Conservation (phyloP, 2,329 filamentous ascomycete species). For the Hymenoscyphus occultus region DNA sequence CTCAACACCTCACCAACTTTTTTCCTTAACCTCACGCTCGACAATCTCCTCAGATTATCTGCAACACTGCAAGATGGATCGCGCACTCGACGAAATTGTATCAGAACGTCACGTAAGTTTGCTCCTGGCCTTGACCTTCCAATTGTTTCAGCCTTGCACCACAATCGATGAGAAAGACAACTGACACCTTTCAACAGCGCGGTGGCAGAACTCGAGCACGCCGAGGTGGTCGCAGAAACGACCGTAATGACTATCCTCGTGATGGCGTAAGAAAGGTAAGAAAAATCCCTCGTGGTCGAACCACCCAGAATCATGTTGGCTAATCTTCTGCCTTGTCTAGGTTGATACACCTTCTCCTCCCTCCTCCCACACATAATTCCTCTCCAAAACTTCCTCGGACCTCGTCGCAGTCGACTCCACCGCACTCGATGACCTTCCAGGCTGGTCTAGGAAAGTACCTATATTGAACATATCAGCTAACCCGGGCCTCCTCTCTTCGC, state of each 20-base stretch:
- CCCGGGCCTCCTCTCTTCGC: slow-evolving; percentile 41
- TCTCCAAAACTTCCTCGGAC: slow-evolving; percentile 39
- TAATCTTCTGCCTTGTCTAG: slow-evolving; percentile 25
- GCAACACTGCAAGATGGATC: slow-evolving; percentile 50
- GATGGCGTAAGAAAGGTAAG: slow-evolving; percentile 88
- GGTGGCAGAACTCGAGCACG: slow-evolving; percentile 33
- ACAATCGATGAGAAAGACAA: slow-evolving; percentile 7
- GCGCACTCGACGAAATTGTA: slow-evolving; percentile 63
- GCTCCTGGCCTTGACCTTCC: not conserved
- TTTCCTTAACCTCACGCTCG: not conserved
- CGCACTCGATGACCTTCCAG: slow-evolving; percentile 34
- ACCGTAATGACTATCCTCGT: slow-evolving; percentile 57
- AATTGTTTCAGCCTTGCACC: slow-evolving; percentile 30
- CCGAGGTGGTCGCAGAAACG: slow-evolving; percentile 35
- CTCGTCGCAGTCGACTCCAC: slow-evolving; percentile 28
- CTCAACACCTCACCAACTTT: not conserved
- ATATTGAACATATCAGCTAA: slow-evolving; percentile 47
- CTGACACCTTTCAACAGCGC: slow-evolving; percentile 28
- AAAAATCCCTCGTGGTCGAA: not conserved
- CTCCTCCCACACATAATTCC: slow-evolving; percentile 31
- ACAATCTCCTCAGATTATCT: slow-evolving; percentile 1
- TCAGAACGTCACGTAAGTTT: slow-evolving; percentile 54
- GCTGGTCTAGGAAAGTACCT: slow-evolving; percentile 37
- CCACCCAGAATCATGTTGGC: not conserved
- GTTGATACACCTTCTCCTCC: slow-evolving; percentile 38